phyloP scores from a whole-genome alignment of 2,329 filamentous ascomycete species.

The Ascochyta koolunga region DNA sequence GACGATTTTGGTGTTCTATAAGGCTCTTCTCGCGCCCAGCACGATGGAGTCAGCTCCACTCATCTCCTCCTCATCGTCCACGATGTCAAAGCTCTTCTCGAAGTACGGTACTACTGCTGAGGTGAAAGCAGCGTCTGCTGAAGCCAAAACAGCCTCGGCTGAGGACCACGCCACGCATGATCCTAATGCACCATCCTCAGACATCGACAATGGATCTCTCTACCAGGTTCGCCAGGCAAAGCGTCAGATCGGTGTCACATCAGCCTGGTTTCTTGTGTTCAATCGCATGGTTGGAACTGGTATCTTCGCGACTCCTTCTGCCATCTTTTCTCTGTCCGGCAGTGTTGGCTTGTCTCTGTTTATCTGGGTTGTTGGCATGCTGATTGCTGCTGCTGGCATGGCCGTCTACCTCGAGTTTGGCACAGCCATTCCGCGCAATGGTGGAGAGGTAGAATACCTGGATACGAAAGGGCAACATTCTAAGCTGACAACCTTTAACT shows the following conservation, averaged over 20 bases:
- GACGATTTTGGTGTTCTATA: conserved; percentile 2
- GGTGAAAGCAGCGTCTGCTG: conserved; percentile 4
- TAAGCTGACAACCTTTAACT: neutral
- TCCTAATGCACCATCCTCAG: conserved; percentile 14
- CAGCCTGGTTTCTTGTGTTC: conserved; percentile 55
- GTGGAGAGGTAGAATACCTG: conserved; percentile 52
- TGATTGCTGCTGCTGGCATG: conserved; percentile 67
- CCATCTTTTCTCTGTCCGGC: conserved; percentile 63
- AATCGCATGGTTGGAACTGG: conserved; percentile 71
- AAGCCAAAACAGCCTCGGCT: neutral
- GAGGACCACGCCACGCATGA: conserved; percentile 13
- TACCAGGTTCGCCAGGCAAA: conserved; percentile 35
- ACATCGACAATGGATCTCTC: conserved; percentile 31
- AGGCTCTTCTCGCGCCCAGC: neutral
- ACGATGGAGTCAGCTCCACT: conserved; percentile 16
- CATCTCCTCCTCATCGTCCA: conserved; percentile 15
- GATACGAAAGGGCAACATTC: neutral
- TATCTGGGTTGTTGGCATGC: conserved; percentile 67
- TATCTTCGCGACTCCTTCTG: conserved; percentile 68
- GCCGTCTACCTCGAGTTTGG: conserved; percentile 72
- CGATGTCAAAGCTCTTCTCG: conserved; percentile 24
- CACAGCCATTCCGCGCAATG: conserved; percentile 68
- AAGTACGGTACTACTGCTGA: conserved; percentile 18
- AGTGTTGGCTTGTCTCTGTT: conserved; percentile 68
- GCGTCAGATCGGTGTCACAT: conserved; percentile 37